Conservation (phyloP, 805 yeast genomes). For the Cyberlindnera sargentensis region DNA sequence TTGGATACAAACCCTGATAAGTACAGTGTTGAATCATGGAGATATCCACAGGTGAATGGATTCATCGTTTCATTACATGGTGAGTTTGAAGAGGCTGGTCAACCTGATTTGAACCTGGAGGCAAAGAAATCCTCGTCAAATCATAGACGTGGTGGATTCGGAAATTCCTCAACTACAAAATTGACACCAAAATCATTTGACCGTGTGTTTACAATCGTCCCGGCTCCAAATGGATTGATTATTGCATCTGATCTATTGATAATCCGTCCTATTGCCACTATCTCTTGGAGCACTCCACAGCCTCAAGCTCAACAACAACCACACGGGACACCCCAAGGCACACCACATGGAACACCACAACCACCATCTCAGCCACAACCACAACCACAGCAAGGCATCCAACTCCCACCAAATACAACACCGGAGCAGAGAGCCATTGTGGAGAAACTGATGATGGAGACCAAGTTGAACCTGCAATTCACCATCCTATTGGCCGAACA, state of each 20-base stretch:
- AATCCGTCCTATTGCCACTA: slow-evolving; percentile 52
- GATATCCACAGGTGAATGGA: slow-evolving; percentile 66
- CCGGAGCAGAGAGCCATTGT: slow-evolving; percentile 64
- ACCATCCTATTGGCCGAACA: slow-evolving; percentile 81
- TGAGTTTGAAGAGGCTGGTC: slow-evolving; percentile 60
- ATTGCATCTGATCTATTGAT: slow-evolving; percentile 81
- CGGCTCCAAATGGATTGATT: slow-evolving; percentile 64
- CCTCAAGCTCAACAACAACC: slow-evolving; percentile 28
- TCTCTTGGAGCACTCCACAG: slow-evolving; percentile 1
- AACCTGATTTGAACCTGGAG: slow-evolving; percentile 35
- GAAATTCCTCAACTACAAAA: slow-evolving; percentile 24
- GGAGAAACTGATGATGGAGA: slow-evolving; percentile 58
- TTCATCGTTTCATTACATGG: slow-evolving; percentile 81
- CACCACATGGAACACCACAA: neutral
- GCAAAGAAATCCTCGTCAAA: slow-evolving; percentile 16
- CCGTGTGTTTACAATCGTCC: slow-evolving; percentile 69
- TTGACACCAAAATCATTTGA: slow-evolving; percentile 74
- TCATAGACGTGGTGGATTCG: slow-evolving; percentile 23
- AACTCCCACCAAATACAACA: slow-evolving; percentile 13
- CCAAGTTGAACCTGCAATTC: slow-evolving; percentile 72
- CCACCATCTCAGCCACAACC: slow-evolving; percentile 7
- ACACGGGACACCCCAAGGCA: slow-evolving; percentile 2
- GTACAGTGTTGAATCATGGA: slow-evolving; percentile 74
- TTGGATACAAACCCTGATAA: slow-evolving; percentile 53
- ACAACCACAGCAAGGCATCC: slow-evolving; percentile 10